Evolutionary conservation across 805 yeast species (phyloP).

Genomic region (Zygosaccharomyces rouxii): DNA sequence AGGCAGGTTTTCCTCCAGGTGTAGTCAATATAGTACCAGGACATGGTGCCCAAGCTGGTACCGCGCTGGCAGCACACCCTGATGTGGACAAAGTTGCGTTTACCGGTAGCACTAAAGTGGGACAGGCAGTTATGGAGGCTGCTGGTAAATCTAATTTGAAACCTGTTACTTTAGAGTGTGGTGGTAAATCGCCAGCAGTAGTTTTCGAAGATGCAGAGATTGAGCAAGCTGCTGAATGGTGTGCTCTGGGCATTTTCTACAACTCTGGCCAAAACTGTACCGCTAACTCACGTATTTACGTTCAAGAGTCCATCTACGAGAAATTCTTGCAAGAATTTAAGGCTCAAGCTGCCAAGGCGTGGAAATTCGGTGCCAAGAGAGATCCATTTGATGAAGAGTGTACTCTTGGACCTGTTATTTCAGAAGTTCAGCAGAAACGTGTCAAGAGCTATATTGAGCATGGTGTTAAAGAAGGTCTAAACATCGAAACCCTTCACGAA

Average conservation of each 20-base stretch:
- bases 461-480: conserved; percentile 46
- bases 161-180: conserved; percentile 43
- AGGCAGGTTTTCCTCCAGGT: conserved; percentile 44
- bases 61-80: conserved; percentile 39
- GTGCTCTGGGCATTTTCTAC: conserved; percentile 47
- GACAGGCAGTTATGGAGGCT: conserved; percentile 37
- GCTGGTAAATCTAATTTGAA: conserved; percentile 39
- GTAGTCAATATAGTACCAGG: conserved; percentile 43
- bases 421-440: conserved; percentile 42
- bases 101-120: conserved; percentile 47
- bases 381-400: conserved; percentile 40
- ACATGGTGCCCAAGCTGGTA: conserved; percentile 38
- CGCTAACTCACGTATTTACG: conserved; percentile 53
- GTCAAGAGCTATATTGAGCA: conserved; percentile 41
- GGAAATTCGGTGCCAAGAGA: conserved; percentile 56
- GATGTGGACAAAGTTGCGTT: conserved; percentile 45
- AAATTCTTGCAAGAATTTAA: conserved; percentile 41
- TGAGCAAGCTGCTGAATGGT: conserved; percentile 43
- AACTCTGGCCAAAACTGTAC: conserved; percentile 59
- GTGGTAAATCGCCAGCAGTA: conserved; percentile 46
- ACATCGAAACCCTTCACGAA: conserved; percentile 35
- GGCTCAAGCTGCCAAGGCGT: conserved; percentile 37
- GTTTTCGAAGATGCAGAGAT: conserved; percentile 42
- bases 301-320: conserved; percentile 49
- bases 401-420: conserved; percentile 49